Conservation (phyloP, 805 yeast species). For the Zygoascus ofunaensis region DNA sequence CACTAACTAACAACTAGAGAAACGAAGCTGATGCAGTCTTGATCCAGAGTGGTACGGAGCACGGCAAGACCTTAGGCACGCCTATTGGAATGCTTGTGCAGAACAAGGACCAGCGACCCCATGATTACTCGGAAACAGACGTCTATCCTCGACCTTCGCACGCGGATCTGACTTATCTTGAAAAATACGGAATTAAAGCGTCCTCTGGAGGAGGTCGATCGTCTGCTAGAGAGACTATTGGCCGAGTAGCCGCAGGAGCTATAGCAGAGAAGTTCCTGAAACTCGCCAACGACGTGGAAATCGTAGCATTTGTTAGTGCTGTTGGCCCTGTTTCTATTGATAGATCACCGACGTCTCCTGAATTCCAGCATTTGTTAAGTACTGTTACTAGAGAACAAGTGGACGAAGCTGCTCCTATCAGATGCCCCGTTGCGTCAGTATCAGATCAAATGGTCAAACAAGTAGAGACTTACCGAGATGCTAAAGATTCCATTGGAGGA, state of each 20-base stretch:
- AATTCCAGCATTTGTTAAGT: constrained; percentile 57
- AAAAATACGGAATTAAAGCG: constrained; percentile 87
- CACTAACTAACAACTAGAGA: constrained; percentile 29
- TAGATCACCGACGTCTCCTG: constrained; percentile 55
- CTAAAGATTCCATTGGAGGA: constrained; percentile 93
- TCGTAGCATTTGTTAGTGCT: constrained; percentile 92
- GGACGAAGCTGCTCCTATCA: constrained; percentile 78
- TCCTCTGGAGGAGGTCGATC: constrained; percentile 97
- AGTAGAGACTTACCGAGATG: constrained; percentile 77
- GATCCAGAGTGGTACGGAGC: constrained; percentile 91
- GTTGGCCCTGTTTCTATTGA: constrained; percentile 77
- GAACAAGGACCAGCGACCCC: constrained; percentile 95
- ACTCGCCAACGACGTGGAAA: constrained; percentile 74
- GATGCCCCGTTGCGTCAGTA: constrained; percentile 77
- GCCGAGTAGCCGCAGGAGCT: constrained; percentile 98
- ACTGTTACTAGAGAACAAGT: constrained; percentile 82
- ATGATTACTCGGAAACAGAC: constrained; percentile 92
- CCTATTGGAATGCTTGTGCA: constrained; percentile 90
- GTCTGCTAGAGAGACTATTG: constrained; percentile 95
- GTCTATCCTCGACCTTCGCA: constrained; percentile 95
- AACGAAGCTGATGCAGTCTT: constrained; percentile 89
- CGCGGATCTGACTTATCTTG: constrained; percentile 89
- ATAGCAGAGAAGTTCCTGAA: constrained; percentile 86
- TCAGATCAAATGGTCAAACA: constrained; percentile 76
- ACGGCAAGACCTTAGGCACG: constrained; percentile 84